phyloP scores from a whole-genome alignment of 1,284 basidiomycete genomes.

The Trichosporon sp. region DNA sequence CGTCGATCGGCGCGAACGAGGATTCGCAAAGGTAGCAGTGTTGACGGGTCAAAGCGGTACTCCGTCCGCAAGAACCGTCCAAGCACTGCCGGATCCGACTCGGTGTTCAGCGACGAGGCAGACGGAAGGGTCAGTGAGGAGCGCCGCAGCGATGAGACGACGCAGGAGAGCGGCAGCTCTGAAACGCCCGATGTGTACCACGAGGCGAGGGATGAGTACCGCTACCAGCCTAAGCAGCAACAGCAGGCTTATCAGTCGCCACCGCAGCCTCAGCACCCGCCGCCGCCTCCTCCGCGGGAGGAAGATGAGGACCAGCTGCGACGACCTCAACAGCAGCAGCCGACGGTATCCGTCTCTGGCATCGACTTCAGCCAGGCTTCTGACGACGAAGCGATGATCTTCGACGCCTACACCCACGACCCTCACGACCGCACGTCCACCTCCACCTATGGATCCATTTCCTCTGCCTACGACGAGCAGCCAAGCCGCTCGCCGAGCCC shows the following conservation, averaged over 20 bases:
- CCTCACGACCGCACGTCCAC: conserved; percentile 44
- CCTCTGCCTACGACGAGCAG: conserved; percentile 58
- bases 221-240: conserved; percentile 1
- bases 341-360: conserved; percentile 54
- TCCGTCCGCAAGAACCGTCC: conserved; percentile 52
- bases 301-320: conserved; percentile 34
- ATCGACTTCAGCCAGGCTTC: conserved; percentile 56
- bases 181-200: conserved; percentile 36
- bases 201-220: conserved; percentile 21
- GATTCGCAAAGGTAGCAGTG: conserved; percentile 83
- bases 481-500: conserved; percentile 35
- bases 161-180: conserved; percentile 30
- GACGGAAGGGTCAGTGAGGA: conserved; percentile 27
- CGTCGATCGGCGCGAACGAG: conserved; percentile 90
- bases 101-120: conserved; percentile 21
- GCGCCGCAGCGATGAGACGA: conserved; percentile 33
- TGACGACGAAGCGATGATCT: conserved; percentile 75
- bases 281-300: conserved; percentile 33
- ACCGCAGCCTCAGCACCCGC: conserved; percentile 14
- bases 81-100: conserved; percentile 17
- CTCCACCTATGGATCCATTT: conserved; percentile 45
- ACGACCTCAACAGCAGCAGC: conserved; percentile 51
- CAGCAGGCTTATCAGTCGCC: conserved; percentile 1
- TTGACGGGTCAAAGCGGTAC: conserved; percentile 81
- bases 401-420: conserved; percentile 67